Evolutionary conservation across 805 yeast genomes (phyloP).

Genomic region (Limtongia smithiae): DNA sequence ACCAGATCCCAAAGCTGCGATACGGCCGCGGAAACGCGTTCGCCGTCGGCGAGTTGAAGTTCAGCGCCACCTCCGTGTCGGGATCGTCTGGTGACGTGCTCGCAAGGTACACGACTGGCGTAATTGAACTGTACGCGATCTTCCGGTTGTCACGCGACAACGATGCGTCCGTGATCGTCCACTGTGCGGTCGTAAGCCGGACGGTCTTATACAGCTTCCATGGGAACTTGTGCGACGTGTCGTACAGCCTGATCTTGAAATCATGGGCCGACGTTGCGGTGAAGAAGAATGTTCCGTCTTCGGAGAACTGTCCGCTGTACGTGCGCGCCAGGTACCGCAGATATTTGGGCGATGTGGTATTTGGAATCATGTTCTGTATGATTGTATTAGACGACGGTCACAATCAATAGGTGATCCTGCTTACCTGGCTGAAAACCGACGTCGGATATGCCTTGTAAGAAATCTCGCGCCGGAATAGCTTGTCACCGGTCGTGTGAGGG

Average conservation of each 20-base stretch:
- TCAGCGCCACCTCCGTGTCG: slow-evolving; percentile 20
- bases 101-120: slow-evolving; percentile 29
- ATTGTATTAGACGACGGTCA: too few species aligned
- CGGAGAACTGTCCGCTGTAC: slow-evolving; percentile 35
- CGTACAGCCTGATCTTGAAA: slow-evolving; percentile 31
- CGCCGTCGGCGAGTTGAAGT: slow-evolving; percentile 4
- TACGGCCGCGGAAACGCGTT: slow-evolving; percentile 1
- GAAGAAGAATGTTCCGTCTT: slow-evolving; percentile 32
- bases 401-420: too few species aligned
- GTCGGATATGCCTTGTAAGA: slow-evolving; percentile 10
- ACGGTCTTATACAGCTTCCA: slow-evolving; percentile 28
- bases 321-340: slow-evolving; percentile 28
- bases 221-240: slow-evolving; percentile 22
- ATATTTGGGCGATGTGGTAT: slow-evolving; percentile 2
- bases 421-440: slow-evolving; percentile 18
- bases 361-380: slow-evolving; percentile 25
- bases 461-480: slow-evolving; percentile 24
- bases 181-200: slow-evolving; percentile 23
- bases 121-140: slow-evolving; percentile 30
- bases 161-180: slow-evolving; percentile 35
- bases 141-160: slow-evolving; percentile 30
- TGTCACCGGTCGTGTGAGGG: slow-evolving; percentile 20
- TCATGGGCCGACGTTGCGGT: slow-evolving; percentile 32
- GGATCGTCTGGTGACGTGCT: slow-evolving; percentile 25
- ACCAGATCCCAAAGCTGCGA: slow-evolving; percentile 27